A percentile compares a stretch with the other conserved stretches of the same genome.
phyloP scores from a whole-genome alignment of 441 rosid species.

The Gossypium schwendimanii region DNA sequence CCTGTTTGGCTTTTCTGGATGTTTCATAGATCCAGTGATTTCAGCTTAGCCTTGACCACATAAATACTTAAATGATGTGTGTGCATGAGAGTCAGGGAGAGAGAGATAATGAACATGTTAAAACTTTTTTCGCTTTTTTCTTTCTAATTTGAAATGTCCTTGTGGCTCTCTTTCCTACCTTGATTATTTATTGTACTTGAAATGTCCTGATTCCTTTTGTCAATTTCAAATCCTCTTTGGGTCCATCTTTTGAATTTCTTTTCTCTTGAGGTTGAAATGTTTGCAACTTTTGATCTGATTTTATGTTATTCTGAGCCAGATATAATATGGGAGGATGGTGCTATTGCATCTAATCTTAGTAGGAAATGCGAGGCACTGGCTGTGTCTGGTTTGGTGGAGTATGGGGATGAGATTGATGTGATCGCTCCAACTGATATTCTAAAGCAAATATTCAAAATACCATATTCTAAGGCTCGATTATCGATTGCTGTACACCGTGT shows the following conservation, averaged over 20 bases:
- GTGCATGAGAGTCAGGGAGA: not conserved
- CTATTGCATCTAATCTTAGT: conserved; percentile 50
- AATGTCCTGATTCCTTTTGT: not conserved
- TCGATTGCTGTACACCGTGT: conserved; percentile 86
- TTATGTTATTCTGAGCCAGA: conserved; percentile 36
- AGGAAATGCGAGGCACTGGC: conserved; percentile 90
- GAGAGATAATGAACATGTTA: not conserved
- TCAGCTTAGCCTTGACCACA: not conserved
- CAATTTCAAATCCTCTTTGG: not conserved
- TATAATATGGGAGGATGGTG: conserved; percentile 57
- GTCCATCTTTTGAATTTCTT: not conserved
- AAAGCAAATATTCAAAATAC: conserved; percentile 92
- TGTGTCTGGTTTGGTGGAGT: conserved; percentile 80
- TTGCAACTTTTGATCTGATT: not conserved
- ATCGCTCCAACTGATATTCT: conserved; percentile 84
- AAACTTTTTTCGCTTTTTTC: not conserved
- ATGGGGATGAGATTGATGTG: conserved; percentile 91
- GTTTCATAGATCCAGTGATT: not conserved
- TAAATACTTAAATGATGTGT: not conserved
- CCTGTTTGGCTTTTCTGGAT: not conserved
- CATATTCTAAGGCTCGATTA: conserved; percentile 84
- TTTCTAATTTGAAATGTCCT: not conserved
- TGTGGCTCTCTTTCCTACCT: not conserved
- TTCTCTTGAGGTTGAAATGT: conserved; percentile 14
- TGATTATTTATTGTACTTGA: not conserved